These are phyloP conservation scores for Rhododendron simsii DNA, from an alignment of 148 eudicot genomes.

Conservation along the genomic window DNA sequence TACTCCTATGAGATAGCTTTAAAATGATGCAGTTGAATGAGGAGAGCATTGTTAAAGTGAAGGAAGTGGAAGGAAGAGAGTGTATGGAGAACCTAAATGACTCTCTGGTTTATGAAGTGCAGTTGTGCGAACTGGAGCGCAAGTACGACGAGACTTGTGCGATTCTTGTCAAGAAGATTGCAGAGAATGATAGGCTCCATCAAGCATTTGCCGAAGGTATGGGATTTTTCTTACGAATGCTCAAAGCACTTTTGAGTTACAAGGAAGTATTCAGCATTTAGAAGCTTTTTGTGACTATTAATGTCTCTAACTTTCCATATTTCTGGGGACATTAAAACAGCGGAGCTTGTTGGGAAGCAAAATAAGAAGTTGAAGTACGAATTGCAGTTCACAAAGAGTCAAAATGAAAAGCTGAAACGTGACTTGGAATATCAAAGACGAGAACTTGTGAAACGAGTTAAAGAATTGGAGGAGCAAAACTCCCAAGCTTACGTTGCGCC, in stretches of 20 bases:
- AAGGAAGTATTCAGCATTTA: background rate
- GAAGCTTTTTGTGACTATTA: background rate
- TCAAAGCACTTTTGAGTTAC: background rate
- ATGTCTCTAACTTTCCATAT: background rate
- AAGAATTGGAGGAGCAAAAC: background rate
- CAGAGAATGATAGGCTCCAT: conserved; percentile 1
- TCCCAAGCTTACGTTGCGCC: background rate
- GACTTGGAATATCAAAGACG: background rate
- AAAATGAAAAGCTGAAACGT: conserved; percentile 8
- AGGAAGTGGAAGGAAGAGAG: background rate
- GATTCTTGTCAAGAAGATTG: background rate
- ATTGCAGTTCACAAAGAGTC: background rate
- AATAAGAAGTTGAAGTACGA: background rate
- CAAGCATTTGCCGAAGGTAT: conserved; percentile 8
- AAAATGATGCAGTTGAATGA: background rate
- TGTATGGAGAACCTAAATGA: background rate
- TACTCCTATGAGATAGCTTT: background rate
- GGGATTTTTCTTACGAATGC: background rate
- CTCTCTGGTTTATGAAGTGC: background rate
- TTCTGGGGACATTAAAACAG: background rate
- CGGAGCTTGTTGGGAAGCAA: background rate
- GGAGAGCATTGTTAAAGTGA: background rate
- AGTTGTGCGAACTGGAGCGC: background rate
- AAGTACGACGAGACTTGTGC: background rate
- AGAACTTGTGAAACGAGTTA: background rate